Conservation (phyloP, 768 basidiomycete species). For the Amyloporia xantha region DNA sequence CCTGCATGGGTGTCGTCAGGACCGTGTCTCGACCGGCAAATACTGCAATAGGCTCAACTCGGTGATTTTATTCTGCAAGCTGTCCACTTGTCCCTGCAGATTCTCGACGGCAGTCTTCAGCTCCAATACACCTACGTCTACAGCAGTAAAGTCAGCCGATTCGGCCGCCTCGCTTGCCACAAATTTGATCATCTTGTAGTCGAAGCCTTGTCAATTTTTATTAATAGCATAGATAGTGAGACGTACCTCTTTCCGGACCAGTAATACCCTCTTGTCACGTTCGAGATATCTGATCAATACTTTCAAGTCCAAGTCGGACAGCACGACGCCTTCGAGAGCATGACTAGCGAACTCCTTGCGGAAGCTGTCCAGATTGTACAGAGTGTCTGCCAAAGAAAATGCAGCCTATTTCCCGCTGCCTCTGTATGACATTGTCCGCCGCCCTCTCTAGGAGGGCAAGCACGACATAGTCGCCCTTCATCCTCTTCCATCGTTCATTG, state of each 20-base stretch:
- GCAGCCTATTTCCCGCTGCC: conserved; percentile 35
- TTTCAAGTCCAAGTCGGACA: conserved; percentile 59
- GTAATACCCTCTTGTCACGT: conserved; percentile 61
- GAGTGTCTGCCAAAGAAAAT: conserved; percentile 46
- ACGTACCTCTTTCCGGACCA: conserved; percentile 63
- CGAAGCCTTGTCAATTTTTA: background rate
- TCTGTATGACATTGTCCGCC: conserved; percentile 47
- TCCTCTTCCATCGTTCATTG: conserved; percentile 41
- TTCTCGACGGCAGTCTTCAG: conserved; percentile 65
- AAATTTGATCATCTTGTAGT: conserved; percentile 74
- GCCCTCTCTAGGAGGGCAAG: conserved; percentile 58
- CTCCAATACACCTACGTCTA: conserved; percentile 79
- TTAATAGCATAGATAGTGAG: background rate
- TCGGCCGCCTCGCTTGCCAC: conserved; percentile 34
- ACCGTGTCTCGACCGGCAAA: background rate
- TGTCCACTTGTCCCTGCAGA: conserved; percentile 62
- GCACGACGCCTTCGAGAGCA: conserved; percentile 33
- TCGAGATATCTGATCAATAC: conserved; percentile 74
- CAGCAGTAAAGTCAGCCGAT: conserved; percentile 54
- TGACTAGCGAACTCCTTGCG: conserved; percentile 45
- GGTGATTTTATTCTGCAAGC: conserved; percentile 63
- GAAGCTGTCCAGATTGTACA: conserved; percentile 62
- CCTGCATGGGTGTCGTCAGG: conserved; percentile 31
- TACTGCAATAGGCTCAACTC: conserved; percentile 39
- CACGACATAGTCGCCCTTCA: conserved; percentile 71